phyloP scores from a whole-genome alignment of 1,139 yeast species.

The Sugiyamaella paludigena region DNA sequence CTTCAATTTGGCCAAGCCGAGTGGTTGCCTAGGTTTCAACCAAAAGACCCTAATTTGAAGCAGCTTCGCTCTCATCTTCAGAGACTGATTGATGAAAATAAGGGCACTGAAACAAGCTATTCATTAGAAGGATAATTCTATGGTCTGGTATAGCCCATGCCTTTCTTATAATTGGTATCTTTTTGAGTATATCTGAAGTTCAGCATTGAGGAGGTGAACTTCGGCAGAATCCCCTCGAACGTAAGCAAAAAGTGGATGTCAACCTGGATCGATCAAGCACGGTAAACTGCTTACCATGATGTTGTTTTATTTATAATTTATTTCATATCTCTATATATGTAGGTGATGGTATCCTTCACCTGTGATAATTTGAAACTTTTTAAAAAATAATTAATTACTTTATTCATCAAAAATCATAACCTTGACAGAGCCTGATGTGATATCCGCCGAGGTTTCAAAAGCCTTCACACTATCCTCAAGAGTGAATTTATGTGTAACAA shows the following conservation, averaged over 20 bases:
- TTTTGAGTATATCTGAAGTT: neutral
- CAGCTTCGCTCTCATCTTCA: constrained; percentile 42
- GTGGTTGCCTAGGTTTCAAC: constrained; percentile 48
- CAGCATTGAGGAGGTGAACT: neutral
- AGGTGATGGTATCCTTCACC: too few species aligned
- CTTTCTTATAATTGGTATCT: too few species aligned
- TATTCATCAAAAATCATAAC: constrained; percentile 55
- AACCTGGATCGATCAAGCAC: neutral
- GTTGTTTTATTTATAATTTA: neutral
- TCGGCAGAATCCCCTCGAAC: too few species aligned
- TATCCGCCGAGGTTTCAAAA: constrained; percentile 58
- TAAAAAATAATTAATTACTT: neutral
- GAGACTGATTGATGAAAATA: constrained; percentile 42
- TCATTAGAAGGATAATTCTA: constrained; percentile 49
- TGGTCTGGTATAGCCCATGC: too few species aligned
- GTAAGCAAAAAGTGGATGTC: neutral
- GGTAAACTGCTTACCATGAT: too few species aligned
- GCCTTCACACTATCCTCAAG: constrained; percentile 79
- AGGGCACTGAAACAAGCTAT: constrained; percentile 45
- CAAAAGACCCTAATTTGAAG: constrained; percentile 41
- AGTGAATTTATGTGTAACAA: constrained; percentile 74
- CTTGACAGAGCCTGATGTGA: constrained; percentile 53
- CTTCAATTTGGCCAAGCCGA: constrained; percentile 55
- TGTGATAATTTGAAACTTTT: too few species aligned
- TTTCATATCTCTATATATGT: neutral